Evolutionary conservation across 176 grass and related monocot genomes (phyloP).

Genomic region (Microstegium vimineum): DNA sequence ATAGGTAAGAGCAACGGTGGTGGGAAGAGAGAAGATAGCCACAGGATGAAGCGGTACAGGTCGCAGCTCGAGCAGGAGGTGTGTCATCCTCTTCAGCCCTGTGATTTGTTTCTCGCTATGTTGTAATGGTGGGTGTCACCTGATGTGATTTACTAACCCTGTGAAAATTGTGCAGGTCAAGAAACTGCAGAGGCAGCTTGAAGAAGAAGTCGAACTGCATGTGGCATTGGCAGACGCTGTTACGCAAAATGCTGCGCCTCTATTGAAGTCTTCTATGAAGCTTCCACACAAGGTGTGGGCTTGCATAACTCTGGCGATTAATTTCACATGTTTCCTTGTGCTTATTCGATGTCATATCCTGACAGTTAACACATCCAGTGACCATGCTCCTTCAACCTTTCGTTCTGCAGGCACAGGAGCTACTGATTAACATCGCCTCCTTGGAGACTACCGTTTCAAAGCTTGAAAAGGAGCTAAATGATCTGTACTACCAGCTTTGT

Average conservation of each 20-base stretch:
- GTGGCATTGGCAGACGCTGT: constrained; percentile 68
- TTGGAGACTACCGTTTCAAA: constrained; percentile 69
- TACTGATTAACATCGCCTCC: constrained; percentile 61
- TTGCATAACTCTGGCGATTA: neutral
- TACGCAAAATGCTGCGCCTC: constrained; percentile 29
- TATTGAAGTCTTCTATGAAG: constrained; percentile 59
- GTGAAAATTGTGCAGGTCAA: constrained; percentile 47
- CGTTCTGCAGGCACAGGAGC: constrained; percentile 53
- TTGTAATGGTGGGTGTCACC: neutral
- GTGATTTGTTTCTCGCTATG: neutral
- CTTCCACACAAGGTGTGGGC: constrained; percentile 63
- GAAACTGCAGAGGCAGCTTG: constrained; percentile 78
- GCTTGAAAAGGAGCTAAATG: constrained; percentile 85
- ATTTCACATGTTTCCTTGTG: neutral
- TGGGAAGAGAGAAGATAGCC: constrained; percentile 44
- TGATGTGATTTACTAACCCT: neutral
- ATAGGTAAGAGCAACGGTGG: constrained; percentile 36
- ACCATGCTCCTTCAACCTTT: neutral
- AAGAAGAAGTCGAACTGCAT: constrained; percentile 84
- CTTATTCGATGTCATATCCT: neutral
- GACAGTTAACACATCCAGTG: neutral
- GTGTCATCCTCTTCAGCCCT: constrained; percentile 14
- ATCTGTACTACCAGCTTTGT: constrained; percentile 77
- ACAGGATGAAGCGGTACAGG: constrained; percentile 48
- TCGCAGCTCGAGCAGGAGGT: constrained; percentile 83